Evolutionary conservation across 768 basidiomycete genomes (phyloP), one percentile per base, ranked within the genome.

Genomic region (Tricholoma flavovirens): DNA sequence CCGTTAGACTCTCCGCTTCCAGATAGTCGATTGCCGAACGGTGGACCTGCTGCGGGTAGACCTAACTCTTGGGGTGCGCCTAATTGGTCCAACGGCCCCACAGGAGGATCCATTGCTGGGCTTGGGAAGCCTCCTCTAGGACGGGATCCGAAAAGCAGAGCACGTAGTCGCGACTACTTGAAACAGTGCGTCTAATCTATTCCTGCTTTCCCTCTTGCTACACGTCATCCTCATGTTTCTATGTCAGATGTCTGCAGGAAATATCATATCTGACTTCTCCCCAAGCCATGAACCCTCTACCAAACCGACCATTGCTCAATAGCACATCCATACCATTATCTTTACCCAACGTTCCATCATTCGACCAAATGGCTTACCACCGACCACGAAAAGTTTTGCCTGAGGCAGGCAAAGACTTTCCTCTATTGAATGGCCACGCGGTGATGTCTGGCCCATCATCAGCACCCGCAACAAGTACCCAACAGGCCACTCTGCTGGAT

Each of bases 181-280:
- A 99, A 98, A 73, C 96, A 99, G 86, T 93, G 64, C 66, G 88
- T 79, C 8, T 38, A 48, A 55, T 51, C 29, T 56, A 42, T 14
- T 33, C 51, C 57, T 51, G 21, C 29, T 29, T 49, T 40, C 40
- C 10, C 30, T 57, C 29, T 38, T 59, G 53, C 48, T 53, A 51
- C 50, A 24, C 40, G 19, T 40, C 49, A 50, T 70, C 9, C 58
- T 46, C 42, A 42, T 56, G 38, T 35, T 51, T 49, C 10, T 6
- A 43, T 32, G 29, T 11, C 51, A 94, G 91, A 73, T 98, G 97
- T 73, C 78, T 99, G 22, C 97, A 98, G 74, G 97, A 99, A 78
- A 90, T 99, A 62, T 91, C 92, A 11, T 99, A 99, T 72, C 77
- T 99, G 53, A 99, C 97, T 1, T 98, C 96, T 0, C 87, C 93